Base-by-base conservation (phyloP, 2,329 filamentous ascomycete genomes). In the Colletotrichum cereale region DNA sequence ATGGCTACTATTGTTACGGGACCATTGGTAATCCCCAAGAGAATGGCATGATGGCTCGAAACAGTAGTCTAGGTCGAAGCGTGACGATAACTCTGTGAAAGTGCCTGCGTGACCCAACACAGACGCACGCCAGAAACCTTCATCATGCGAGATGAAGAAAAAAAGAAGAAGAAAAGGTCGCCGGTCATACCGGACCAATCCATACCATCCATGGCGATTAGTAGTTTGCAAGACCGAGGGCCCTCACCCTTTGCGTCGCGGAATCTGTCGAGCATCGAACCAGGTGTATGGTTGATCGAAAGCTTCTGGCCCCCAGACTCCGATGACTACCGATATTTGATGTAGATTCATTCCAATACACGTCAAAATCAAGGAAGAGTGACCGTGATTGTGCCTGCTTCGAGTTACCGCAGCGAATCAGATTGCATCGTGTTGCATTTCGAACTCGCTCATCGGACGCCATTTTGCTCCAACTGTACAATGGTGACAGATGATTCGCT, bases 21-120 rank as follows among this genome's bases (percentile, higher is more conserved):
- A 52, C 38, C 42, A 62, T 72, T 36, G 60, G 56, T 34, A 69
- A 72, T 70, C 55, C 29, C 60, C 24, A 64, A 48, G 14, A 14
- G 70, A 56, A 63, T 66, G 53, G 66, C 66, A 69, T 69, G 61
- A 70, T 44, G 31, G 60, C 60, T 71, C 70, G 70, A 71, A 71
- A 72, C 66, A 66, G 47, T 31, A 47, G 60, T 61, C 60, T 72
- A 29, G 66, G 60, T 36, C 29, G 58, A 58, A 38, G 29, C 48
- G 38, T 42, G 44, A 50, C 29, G 58, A 58, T 47, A 69, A 36
- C 21, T 53, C n/a, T 44, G 29, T 40, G 50, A 48, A 52, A 52
- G 38, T 34, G 58, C 38, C 67, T 56, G 40, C 34, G 63, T 62
- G 44, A 71, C 50, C 31, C 64, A 36, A 52, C 64, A 53, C 48